phyloP scores from a whole-genome alignment of 1,284 basidiomycete genomes.

The Pholiota adiposa region DNA sequence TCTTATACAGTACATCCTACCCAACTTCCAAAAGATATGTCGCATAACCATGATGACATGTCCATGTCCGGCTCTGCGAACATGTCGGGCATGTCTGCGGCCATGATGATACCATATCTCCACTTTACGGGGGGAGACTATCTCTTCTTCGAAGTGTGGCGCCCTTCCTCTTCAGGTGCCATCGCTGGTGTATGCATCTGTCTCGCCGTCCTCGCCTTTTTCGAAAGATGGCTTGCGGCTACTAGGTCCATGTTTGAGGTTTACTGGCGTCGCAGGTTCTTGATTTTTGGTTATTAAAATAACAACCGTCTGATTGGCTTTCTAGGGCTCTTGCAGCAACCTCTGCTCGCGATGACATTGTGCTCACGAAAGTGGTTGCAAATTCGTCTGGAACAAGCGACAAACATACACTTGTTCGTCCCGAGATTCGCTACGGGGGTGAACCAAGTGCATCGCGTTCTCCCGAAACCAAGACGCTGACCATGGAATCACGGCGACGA shows the following conservation, averaged over 20 bases:
- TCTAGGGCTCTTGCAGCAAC: constrained; percentile 33
- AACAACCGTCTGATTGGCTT: background rate
- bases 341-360: constrained; percentile 17
- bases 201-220: constrained; percentile 64
- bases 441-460: background rate
- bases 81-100: constrained; percentile 20
- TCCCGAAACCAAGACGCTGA: background rate
- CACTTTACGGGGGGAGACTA: constrained; percentile 67
- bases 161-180: constrained; percentile 66
- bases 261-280: constrained; percentile 64
- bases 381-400: constrained; percentile 4
- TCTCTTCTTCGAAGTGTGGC: constrained; percentile 72
- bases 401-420: constrained; percentile 13
- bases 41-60: constrained; percentile 19
- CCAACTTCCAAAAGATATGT: constrained; percentile 18
- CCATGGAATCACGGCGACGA: constrained; percentile 23
- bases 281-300: background rate
- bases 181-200: constrained; percentile 77
- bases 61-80: constrained; percentile 13
- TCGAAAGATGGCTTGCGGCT: constrained; percentile 71
- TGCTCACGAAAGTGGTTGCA: background rate
- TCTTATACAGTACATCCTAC: background rate
- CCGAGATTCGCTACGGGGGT: constrained; percentile 12
- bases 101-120: constrained; percentile 64
- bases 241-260: constrained; percentile 53